Percentiles rank a stretch among this genome's conserved stretches.
phyloP scores from a whole-genome alignment of 176 grass and related monocot genomes.

The Lolium multiflorum region DNA sequence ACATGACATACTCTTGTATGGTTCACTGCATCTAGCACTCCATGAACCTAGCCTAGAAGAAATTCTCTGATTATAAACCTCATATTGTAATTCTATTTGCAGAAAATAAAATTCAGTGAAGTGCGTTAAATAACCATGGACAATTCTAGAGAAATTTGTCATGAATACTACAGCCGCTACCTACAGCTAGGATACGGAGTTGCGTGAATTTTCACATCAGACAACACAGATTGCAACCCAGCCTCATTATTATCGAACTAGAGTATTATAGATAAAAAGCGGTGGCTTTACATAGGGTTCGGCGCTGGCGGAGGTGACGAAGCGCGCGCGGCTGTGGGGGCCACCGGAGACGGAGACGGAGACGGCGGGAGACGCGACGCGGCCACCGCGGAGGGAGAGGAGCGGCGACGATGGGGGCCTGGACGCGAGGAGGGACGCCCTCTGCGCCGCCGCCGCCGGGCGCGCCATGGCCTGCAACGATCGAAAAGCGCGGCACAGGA shows the following conservation, averaged over 20 bases:
- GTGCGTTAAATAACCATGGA: neutral
- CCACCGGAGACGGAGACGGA: slow-evolving; percentile 1
- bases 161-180: neutral
- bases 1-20: neutral
- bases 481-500: neutral
- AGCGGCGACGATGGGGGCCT: slow-evolving; percentile 25
- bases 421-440: slow-evolving; percentile 26
- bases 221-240: neutral
- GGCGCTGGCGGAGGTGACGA: slow-evolving; percentile 60
- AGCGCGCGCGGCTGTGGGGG: slow-evolving; percentile 44
- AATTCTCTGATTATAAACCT: neutral
- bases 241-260: neutral
- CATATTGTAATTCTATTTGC: neutral
- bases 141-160: neutral
- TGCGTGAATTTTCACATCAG: neutral
- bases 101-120: neutral
- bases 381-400: slow-evolving; percentile 22
- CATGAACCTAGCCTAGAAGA: neutral
- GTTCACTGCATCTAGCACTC: neutral
- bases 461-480: slow-evolving; percentile 59
- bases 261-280: neutral
- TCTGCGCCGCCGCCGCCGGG: slow-evolving; percentile 35
- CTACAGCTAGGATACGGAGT: neutral
- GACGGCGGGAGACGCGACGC: slow-evolving; percentile 36
- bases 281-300: slow-evolving; percentile 59